Conservation (phyloP, 1,284 basidiomycete genomes). For the Leccinum holopus region DNA sequence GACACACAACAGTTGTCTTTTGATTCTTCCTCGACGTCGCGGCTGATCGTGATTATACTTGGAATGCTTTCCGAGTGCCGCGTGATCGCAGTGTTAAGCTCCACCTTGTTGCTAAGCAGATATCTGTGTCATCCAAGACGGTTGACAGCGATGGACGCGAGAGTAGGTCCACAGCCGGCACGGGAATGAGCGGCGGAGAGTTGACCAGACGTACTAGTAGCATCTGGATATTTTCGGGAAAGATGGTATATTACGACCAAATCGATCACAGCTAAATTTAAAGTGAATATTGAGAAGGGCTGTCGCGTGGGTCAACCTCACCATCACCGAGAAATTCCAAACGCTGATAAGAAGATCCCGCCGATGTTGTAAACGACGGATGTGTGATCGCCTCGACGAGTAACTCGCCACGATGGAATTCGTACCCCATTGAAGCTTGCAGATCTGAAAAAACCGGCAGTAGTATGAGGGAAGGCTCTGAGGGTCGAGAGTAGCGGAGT, state of each 20-base stretch:
- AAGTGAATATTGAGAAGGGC: conserved; percentile 13
- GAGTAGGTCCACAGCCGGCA: conserved; percentile 70
- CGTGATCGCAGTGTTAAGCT: too few species aligned
- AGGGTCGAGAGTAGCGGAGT: conserved; percentile 45
- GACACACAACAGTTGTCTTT: too few species aligned
- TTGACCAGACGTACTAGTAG: conserved; percentile 61
- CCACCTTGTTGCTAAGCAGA: conserved; percentile 33
- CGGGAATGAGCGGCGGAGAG: conserved; percentile 69
- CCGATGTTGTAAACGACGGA: conserved; percentile 62
- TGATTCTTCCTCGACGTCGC: too few species aligned
- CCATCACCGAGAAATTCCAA: conserved; percentile 86
- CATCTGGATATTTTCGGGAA: conserved; percentile 63
- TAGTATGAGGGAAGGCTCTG: conserved; percentile 37
- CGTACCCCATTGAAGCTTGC: conserved; percentile 67
- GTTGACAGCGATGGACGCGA: conserved; percentile 67
- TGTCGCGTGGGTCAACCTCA: conserved; percentile 35
- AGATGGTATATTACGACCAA: conserved; percentile 73
- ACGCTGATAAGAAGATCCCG: conserved; percentile 72
- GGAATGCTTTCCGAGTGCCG: too few species aligned
- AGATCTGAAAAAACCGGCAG: conserved; percentile 54
- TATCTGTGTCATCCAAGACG: conserved; percentile 67
- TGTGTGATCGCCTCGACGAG: conserved; percentile 79
- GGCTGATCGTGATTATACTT: too few species aligned
- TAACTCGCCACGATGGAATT: conserved; percentile 60
- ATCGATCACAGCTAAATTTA: conserved; percentile 64